Conservation (phyloP, 2,329 filamentous ascomycete genomes). For the Nothophaeocryptopus gaeumannii region DNA sequence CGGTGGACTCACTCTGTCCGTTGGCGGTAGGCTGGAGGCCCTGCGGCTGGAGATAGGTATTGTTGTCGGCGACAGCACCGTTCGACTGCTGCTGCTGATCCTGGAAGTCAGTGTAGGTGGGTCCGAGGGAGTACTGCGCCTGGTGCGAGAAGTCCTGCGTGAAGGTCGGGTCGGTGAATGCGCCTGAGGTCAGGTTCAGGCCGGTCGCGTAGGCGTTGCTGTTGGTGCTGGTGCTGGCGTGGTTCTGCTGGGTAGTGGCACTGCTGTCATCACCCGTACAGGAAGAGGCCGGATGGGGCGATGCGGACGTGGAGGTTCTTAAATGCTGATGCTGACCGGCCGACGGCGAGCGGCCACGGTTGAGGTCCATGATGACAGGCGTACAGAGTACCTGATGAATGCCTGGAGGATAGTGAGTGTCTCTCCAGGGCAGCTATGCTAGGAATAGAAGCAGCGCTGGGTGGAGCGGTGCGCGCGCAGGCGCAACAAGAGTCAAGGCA, state of each 20-base stretch:
- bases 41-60: constrained; percentile 42
- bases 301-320: constrained; percentile 31
- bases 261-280: constrained; percentile 17
- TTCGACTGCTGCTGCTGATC: constrained; percentile 30
- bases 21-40: constrained; percentile 39
- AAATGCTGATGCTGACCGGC: constrained; percentile 26
- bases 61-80: constrained; percentile 35
- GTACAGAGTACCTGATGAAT: too few species aligned
- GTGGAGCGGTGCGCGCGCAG: too few species aligned
- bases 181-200: constrained; percentile 28
- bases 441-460: too few species aligned
- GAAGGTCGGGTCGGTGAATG: constrained; percentile 34
- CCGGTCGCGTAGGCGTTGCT: constrained; percentile 15
- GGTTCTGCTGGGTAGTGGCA: constrained; percentile 13
- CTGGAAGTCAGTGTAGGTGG: constrained; percentile 32
- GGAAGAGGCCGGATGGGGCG: constrained; percentile 27
- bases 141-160: constrained; percentile 47
- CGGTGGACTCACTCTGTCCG: constrained; percentile 29
- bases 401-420: too few species aligned
- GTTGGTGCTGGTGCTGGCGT: constrained; percentile 22
- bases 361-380: constrained; percentile 11
- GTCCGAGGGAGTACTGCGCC: constrained; percentile 41
- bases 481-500: too few species aligned
- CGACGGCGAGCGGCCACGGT: constrained; percentile 30
- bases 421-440: too few species aligned